Conservation (phyloP, 768 basidiomycete genomes). For the Macrolepiota albuminosa region DNA sequence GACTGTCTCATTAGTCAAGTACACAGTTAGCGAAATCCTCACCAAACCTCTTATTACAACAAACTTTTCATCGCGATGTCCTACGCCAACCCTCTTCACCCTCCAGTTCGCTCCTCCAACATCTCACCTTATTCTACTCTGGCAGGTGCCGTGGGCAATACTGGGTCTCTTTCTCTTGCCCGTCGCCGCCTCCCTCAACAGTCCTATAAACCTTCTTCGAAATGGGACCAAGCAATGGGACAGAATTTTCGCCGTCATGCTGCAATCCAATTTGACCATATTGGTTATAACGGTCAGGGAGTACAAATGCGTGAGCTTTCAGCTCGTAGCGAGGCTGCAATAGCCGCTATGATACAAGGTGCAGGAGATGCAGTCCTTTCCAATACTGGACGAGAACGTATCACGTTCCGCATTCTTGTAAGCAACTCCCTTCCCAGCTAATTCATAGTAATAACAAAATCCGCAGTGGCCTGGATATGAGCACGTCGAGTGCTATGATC, state of each 20-base stretch:
- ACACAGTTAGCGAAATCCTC: not conserved
- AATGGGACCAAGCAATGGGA: constrained; percentile 20
- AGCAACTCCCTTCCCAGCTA: not conserved
- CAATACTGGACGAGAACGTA: constrained; percentile 26
- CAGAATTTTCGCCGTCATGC: constrained; percentile 19
- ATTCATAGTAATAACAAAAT: not conserved
- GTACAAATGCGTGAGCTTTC: constrained; percentile 42
- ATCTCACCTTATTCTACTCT: constrained; percentile 26
- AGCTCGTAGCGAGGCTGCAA: constrained; percentile 28
- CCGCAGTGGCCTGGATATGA: constrained; percentile 36
- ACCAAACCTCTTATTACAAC: not conserved
- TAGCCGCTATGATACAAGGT: constrained; percentile 34
- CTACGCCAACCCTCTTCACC: constrained; percentile 41
- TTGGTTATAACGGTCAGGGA: constrained; percentile 37
- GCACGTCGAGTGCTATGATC: constrained; percentile 32
- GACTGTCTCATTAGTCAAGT: not conserved
- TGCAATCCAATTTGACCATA: constrained; percentile 36
- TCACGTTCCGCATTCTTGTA: constrained; percentile 38
- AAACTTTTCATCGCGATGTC: constrained; percentile 23
- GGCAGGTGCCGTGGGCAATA: constrained; percentile 14
- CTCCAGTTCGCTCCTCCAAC: constrained; percentile 25
- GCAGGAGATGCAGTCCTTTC: constrained; percentile 35
- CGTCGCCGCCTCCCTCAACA: constrained; percentile 34
- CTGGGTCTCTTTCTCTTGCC: constrained; percentile 12
- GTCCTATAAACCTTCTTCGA: constrained; percentile 19